Conservation (phyloP, 192 early-diverging fungal species). For the Neocallimastix lanati region DNA sequence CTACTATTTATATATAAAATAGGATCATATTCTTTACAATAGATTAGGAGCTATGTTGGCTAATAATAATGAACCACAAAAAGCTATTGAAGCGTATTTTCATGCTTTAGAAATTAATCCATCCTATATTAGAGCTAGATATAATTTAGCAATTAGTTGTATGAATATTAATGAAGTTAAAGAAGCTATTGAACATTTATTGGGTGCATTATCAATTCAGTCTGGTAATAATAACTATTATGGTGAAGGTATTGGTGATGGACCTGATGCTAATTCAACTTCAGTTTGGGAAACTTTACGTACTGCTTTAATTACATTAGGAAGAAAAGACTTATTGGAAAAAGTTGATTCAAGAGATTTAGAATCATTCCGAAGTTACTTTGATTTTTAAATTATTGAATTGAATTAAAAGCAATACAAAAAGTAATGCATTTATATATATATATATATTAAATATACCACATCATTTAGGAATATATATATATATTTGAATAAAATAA, state of each 20-base stretch:
- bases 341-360: neutral
- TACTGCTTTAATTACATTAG: neutral
- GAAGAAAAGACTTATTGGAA: neutral
- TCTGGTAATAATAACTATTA: neutral
- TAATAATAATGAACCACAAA: slow-evolving; percentile 52
- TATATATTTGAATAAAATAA: too few species aligned
- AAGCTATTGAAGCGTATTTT: slow-evolving; percentile 85
- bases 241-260: neutral
- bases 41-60: slow-evolving; percentile 60
- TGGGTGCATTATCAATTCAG: slow-evolving; percentile 75
- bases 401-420: too few species aligned
- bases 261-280: neutral
- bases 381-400: neutral
- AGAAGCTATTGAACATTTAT: slow-evolving; percentile 81
- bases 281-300: neutral
- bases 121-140: slow-evolving; percentile 81
- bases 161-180: slow-evolving; percentile 72
- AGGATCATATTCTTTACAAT: slow-evolving; percentile 17
- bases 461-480: too few species aligned
- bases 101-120: slow-evolving; percentile 88
- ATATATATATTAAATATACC: too few species aligned
- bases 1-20: too few species aligned
- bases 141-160: slow-evolving; percentile 85
- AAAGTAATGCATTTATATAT: too few species aligned
- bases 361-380: neutral